A percentile compares a stretch with the other conserved stretches of the same genome.
phyloP scores from a whole-genome alignment of 1,284 basidiomycete genomes.

The Trametes sp. region DNA sequence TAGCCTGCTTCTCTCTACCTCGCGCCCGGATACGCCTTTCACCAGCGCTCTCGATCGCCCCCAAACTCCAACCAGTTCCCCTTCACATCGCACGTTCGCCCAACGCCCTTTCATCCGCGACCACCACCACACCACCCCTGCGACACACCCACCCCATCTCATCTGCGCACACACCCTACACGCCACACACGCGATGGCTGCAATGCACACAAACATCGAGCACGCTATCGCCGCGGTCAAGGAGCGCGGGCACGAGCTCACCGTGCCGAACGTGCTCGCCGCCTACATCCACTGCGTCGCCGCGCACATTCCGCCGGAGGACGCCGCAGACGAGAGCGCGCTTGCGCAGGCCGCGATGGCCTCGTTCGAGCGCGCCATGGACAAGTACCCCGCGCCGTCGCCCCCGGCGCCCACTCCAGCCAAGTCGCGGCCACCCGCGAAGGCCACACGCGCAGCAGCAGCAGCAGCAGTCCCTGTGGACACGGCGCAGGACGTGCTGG shows the following conservation, averaged over 20 bases:
- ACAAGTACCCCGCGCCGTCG: slow-evolving; percentile 30
- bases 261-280: slow-evolving; percentile 31
- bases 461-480: neutral
- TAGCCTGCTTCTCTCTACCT: slow-evolving; percentile 4
- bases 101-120: neutral
- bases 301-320: slow-evolving; percentile 12
- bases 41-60: neutral
- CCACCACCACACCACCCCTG: neutral
- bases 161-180: neutral
- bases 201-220: slow-evolving; percentile 26
- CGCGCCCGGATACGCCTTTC: neutral
- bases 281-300: slow-evolving; percentile 27
- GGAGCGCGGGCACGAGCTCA: slow-evolving; percentile 26
- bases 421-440: slow-evolving; percentile 3
- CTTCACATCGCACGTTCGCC: slow-evolving; percentile 17
- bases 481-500: neutral
- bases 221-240: slow-evolving; percentile 27
- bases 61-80: neutral
- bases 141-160: neutral
- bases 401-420: neutral
- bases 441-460: no score
- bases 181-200: neutral
- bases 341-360: slow-evolving; percentile 21
- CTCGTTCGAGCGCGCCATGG: slow-evolving; percentile 32
- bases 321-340: slow-evolving; percentile 13